Evolutionary conservation across 2,329 filamentous ascomycete species (phyloP).

Genomic region (Alternaria angustiovoidea): DNA sequence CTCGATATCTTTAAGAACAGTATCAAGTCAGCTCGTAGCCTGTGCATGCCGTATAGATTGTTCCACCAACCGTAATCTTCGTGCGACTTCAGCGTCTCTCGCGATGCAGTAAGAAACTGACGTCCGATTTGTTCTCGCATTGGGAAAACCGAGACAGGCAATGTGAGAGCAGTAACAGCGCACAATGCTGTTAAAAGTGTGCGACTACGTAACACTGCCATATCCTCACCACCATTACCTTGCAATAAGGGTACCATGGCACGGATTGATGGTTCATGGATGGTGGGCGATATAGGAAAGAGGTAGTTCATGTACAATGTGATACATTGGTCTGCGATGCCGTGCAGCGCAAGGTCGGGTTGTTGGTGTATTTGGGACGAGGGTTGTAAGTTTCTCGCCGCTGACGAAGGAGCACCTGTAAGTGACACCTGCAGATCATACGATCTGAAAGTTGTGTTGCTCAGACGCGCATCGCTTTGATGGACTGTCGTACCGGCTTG

Average conservation of each 20-base stretch:
- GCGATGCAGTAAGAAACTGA: neutral
- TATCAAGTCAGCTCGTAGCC: neutral
- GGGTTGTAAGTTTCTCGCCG: neutral
- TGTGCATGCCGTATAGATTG: neutral
- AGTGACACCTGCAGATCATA: too few species aligned
- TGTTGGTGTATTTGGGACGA: neutral
- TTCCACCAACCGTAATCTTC: neutral
- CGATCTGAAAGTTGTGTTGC: neutral
- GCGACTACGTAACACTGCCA: neutral
- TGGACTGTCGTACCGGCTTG: neutral
- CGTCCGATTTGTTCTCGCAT: neutral
- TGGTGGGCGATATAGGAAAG: neutral
- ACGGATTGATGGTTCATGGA: neutral
- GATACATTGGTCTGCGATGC: neutral
- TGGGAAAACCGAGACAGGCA: neutral
- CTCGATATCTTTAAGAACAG: neutral
- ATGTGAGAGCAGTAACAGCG: neutral
- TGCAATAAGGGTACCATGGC: neutral
- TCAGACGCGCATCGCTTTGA: neutral
- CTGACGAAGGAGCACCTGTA: neutral
- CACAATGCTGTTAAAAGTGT: neutral
- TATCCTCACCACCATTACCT: neutral
- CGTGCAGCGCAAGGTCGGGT: neutral
- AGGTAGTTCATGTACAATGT: neutral
- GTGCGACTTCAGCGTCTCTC: neutral